Conservation (phyloP, 2,329 filamentous ascomycete species). For the Coniella vitis region DNA sequence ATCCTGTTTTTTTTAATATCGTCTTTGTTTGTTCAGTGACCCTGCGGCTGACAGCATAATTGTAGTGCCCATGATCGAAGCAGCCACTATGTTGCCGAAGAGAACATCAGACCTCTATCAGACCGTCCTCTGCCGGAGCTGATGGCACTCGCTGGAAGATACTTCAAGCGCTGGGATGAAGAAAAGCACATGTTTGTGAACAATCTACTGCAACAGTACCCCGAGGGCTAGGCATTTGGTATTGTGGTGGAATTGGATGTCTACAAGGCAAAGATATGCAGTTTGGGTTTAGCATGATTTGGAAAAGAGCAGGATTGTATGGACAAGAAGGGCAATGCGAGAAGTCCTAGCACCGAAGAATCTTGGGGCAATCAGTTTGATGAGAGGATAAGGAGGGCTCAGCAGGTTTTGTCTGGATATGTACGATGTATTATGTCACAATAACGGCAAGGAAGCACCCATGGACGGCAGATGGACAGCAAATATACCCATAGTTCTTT, state of each 20-base stretch:
- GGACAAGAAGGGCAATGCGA: too few species aligned
- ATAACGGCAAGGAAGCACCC: too few species aligned
- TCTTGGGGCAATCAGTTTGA: too few species aligned
- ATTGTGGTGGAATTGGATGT: not conserved
- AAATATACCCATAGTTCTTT: too few species aligned
- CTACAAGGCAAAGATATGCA: not conserved
- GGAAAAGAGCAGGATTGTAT: too few species aligned
- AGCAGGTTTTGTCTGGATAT: too few species aligned
- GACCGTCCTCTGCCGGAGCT: slow-evolving; percentile 38
- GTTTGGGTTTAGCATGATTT: too few species aligned
- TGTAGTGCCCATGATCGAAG: slow-evolving; percentile 48
- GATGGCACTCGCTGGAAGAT: slow-evolving; percentile 48
- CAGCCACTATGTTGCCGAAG: slow-evolving; percentile 60
- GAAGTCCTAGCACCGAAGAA: too few species aligned
- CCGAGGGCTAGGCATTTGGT: slow-evolving; percentile 44
- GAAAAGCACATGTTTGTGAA: slow-evolving; percentile 48
- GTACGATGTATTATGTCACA: too few species aligned
- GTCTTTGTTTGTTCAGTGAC: too few species aligned
- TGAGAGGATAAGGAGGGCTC: too few species aligned
- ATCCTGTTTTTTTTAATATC: not conserved
- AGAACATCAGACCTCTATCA: slow-evolving; percentile 49
- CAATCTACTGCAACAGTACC: slow-evolving; percentile 60
- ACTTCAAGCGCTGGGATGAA: slow-evolving; percentile 59
- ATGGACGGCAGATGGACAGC: too few species aligned
- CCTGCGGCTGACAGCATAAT: not conserved